These are phyloP conservation scores for Arthrobotrys iridis DNA, from an alignment of 2,329 filamentous ascomycete species.

Conservation along the genomic window DNA sequence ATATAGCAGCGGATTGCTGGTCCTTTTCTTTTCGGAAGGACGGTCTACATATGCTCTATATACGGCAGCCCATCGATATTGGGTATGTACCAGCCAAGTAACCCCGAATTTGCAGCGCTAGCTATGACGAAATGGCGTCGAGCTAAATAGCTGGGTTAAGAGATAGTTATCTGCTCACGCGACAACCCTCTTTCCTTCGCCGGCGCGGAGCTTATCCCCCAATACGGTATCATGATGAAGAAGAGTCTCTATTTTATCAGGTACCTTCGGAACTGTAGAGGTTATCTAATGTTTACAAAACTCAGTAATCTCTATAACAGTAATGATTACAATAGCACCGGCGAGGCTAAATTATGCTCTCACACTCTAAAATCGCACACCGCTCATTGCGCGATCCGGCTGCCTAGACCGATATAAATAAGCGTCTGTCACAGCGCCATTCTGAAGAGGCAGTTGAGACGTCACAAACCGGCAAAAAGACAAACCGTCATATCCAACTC, in stretches of 20 bases:
- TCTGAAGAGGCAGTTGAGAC: slow-evolving; percentile 12
- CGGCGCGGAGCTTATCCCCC: background rate
- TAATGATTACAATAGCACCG: no score
- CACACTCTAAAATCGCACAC: no score
- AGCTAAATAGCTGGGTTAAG: slow-evolving; percentile 27
- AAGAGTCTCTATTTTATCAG: no score
- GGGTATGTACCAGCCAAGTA: background rate
- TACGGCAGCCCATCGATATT: background rate
- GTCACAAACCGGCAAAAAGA: background rate
- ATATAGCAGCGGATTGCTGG: background rate
- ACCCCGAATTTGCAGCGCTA: background rate
- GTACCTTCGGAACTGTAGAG: no score
- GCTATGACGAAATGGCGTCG: slow-evolving; percentile 33
- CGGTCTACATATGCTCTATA: slow-evolving; percentile 16
- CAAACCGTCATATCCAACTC: slow-evolving; percentile 6
- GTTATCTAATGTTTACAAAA: no score
- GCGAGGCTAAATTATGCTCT: no score
- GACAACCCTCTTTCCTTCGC: background rate
- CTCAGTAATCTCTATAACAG: no score
- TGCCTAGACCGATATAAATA: no score
- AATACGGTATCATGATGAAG: background rate
- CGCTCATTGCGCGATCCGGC: no score
- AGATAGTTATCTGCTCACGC: slow-evolving; percentile 24
- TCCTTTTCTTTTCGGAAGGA: background rate
- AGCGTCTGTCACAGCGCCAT: background rate